These are phyloP conservation scores for Staphylotrichum tortipilum DNA, from an alignment of 495 filamentous ascomycete species.

Conservation along the genomic window DNA sequence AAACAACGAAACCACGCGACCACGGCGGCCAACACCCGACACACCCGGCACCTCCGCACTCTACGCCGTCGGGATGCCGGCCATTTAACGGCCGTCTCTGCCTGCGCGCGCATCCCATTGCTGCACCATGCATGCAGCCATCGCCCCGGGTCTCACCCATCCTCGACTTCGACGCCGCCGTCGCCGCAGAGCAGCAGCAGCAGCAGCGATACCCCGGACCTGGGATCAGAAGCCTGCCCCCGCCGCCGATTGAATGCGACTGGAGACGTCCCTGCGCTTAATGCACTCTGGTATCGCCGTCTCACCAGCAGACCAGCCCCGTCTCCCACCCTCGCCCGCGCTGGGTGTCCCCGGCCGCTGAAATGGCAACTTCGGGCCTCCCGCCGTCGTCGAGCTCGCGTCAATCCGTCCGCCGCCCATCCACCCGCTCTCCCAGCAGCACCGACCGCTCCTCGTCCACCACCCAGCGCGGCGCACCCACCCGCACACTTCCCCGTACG, in stretches of 20 bases:
- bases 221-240: background rate
- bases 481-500: slow-evolving; percentile 37
- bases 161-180: background rate
- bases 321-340: background rate
- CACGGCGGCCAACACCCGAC: background rate
- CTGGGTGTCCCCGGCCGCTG: background rate
- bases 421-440: slow-evolving; percentile 11
- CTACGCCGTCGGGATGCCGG: background rate
- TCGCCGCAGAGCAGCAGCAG: too few species aligned
- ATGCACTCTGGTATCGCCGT: slow-evolving; percentile 4
- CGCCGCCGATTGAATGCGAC: background rate
- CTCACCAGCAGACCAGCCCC: background rate
- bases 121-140: slow-evolving; percentile 6
- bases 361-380: slow-evolving; percentile 15
- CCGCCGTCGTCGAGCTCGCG: slow-evolving; percentile 22
- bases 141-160: background rate
- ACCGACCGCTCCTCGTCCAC: slow-evolving; percentile 1
- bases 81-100: too few species aligned
- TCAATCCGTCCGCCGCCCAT: slow-evolving; percentile 16
- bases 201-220: too few species aligned
- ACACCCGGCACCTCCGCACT: background rate
- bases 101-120: too few species aligned
- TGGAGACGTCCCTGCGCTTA: background rate
- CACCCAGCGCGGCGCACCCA: slow-evolving; percentile 10
- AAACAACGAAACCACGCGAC: too few species aligned